These are phyloP conservation scores for Vitis amurensis DNA, from an alignment of 164 flowering plant species.

Conservation along the genomic window DNA sequence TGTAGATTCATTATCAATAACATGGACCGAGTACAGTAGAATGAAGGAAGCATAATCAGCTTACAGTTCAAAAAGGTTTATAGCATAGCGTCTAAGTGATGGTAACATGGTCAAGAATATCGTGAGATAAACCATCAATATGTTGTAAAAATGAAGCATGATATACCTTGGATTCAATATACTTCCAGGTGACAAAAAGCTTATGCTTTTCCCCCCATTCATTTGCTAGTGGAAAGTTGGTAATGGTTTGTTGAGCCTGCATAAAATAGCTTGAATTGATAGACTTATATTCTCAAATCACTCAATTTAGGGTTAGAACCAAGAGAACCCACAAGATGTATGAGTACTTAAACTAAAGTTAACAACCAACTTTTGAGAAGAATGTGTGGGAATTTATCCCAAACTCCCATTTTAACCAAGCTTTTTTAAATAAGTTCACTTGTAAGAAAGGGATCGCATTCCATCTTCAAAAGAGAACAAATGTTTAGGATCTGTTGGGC, in stretches of 20 bases:
- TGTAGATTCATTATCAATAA: too few relatives aligned
- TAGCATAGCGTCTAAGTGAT: neutral
- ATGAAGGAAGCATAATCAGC: too few relatives aligned
- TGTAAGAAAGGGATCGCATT: too few relatives aligned
- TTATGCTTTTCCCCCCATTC: neutral
- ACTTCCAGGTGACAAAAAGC: neutral
- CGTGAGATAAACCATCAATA: neutral
- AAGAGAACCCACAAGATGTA: neutral
- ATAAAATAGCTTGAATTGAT: neutral
- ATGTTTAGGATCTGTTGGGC: too few relatives aligned
- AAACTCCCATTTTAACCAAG: too few relatives aligned
- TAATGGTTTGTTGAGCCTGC: conserved; percentile 1
- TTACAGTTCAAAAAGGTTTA: too few relatives aligned
- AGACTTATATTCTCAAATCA: neutral
- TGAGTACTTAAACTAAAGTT: neutral
- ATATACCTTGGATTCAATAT: neutral
- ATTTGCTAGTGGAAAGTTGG: neutral
- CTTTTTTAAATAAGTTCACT: too few relatives aligned
- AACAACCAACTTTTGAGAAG: neutral
- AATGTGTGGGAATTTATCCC: neutral
- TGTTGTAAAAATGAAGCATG: neutral
- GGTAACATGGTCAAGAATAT: neutral
- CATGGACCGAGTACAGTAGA: too few relatives aligned
- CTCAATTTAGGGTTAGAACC: neutral
- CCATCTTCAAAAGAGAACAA: too few relatives aligned